phyloP scores from a whole-genome alignment of 768 basidiomycete genomes.

The Polyporus arcularius region DNA sequence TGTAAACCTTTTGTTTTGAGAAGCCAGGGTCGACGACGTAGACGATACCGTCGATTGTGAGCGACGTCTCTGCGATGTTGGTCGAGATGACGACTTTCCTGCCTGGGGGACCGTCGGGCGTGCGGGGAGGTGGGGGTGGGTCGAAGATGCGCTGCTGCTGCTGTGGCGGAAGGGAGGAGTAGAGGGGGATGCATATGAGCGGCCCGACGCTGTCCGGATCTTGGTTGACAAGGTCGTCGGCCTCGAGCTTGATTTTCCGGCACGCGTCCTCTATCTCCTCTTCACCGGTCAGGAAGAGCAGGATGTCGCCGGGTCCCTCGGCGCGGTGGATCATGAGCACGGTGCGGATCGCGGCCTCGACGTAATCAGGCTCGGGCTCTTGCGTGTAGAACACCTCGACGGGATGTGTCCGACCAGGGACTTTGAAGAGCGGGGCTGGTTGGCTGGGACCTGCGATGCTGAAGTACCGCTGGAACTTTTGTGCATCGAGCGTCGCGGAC shows the following conservation, averaged over 20 bases:
- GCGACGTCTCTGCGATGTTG: conserved; percentile 96
- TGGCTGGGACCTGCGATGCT: conserved; percentile 29
- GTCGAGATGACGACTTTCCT: conserved; percentile 95
- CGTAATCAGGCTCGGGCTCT: conserved; percentile 92
- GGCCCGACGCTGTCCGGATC: conserved; percentile 82
- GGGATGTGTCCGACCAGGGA: conserved; percentile 60
- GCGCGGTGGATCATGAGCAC: conserved; percentile 97
- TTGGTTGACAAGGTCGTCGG: conserved; percentile 75
- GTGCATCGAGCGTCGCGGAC: conserved; percentile 95
- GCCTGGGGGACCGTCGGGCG: conserved; percentile 73
- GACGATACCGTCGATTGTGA: conserved; percentile 99
- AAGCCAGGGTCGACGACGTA: conserved; percentile 98
- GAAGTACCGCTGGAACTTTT: conserved; percentile 97
- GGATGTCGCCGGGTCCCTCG: conserved; percentile 89
- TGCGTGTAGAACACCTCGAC: conserved; percentile 96
- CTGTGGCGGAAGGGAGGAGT: conserved; percentile 90
- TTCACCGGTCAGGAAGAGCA: conserved; percentile 96
- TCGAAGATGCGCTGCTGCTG: conserved; percentile 99
- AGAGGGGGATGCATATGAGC: conserved; percentile 86
- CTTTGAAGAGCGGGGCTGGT: conserved; percentile 31
- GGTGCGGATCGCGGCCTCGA: conserved; percentile 94
- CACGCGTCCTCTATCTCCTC: conserved; percentile 98
- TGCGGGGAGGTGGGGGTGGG: conserved; percentile 66
- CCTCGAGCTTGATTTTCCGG: conserved; percentile 88
- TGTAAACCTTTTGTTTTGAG: conserved; percentile 98